These are phyloP conservation scores for Cutaneotrichosporon arboriforme DNA, from an alignment of 1,284 basidiomycete species.

Conservation along the genomic window DNA sequence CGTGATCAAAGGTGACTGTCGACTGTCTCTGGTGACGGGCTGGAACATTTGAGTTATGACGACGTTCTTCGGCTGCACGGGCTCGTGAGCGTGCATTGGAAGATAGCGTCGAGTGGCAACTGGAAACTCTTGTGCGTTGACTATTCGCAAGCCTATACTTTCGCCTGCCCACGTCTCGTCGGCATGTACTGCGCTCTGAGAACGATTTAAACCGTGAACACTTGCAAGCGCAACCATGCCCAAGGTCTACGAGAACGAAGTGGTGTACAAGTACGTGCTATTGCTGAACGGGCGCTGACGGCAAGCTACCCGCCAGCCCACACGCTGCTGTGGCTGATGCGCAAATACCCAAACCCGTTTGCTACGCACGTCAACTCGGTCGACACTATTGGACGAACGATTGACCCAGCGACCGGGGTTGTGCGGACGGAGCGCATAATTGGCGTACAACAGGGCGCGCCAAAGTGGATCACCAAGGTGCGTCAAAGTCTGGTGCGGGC, in stretches of 20 bases:
- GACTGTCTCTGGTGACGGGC: too few species aligned
- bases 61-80: too few species aligned
- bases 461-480: conserved; percentile 48
- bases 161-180: too few species aligned
- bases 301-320: conserved; percentile 75
- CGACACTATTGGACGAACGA: conserved; percentile 76
- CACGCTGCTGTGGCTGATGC: conserved; percentile 82
- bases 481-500: too few species aligned
- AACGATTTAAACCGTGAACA: too few species aligned
- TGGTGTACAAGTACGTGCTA: conserved; percentile 15
- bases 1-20: too few species aligned
- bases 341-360: conserved; percentile 92
- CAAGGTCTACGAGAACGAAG: conserved; percentile 21
- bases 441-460: conserved; percentile 47
- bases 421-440: conserved; percentile 61
- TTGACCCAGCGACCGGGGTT: conserved; percentile 76
- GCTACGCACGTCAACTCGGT: conserved; percentile 87
- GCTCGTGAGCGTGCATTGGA: too few species aligned
- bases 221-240: conserved; percentile 12
- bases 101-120: too few species aligned
- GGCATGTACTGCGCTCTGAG: too few species aligned
- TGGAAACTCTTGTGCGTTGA: too few species aligned
- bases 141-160: too few species aligned
- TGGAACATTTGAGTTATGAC: too few species aligned
- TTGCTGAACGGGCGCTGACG: background rate